Percentiles rank a stretch among this genome's conserved stretches.
Evolutionary conservation across 1,139 yeast species (phyloP).

Genomic region (Pichia sp.): DNA sequence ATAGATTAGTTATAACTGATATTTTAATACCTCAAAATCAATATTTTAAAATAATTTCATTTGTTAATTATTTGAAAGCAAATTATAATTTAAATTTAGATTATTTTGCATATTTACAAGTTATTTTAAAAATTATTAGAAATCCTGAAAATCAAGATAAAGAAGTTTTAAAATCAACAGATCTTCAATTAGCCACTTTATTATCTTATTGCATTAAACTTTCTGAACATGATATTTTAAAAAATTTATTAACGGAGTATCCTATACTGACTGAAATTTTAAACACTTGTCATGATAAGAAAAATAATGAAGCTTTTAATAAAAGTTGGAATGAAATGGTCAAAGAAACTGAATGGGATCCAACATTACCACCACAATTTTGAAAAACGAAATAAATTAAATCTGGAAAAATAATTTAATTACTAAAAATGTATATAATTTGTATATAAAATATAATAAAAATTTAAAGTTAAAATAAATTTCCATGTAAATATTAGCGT

Average conservation of each 20-base stretch:
- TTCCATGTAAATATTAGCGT: too few relatives aligned
- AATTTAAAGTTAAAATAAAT: too few relatives aligned
- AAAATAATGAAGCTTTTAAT: background rate
- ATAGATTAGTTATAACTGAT: background rate
- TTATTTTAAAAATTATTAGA: background rate
- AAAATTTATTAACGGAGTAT: background rate
- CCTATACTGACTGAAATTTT: background rate
- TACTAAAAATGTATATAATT: too few relatives aligned
- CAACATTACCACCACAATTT: background rate
- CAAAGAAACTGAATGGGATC: background rate
- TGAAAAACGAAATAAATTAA: too few relatives aligned
- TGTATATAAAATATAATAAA: too few relatives aligned
- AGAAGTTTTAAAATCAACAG: background rate
- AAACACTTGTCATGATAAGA: background rate
- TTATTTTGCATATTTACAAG: slow-evolving; percentile 3
- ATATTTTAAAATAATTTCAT: slow-evolving; percentile 7
- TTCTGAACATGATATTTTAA: background rate
- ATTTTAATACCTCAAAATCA: background rate
- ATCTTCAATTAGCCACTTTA: background rate
- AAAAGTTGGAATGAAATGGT: background rate
- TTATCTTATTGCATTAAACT: background rate
- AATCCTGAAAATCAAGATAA: background rate
- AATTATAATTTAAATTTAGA: slow-evolving; percentile 2
- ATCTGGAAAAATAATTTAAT: too few relatives aligned
- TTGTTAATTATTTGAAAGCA: slow-evolving; percentile 5